These are phyloP conservation scores for Trichoderma erinaceum DNA, from an alignment of 495 filamentous ascomycete genomes.

Conservation along the genomic window DNA sequence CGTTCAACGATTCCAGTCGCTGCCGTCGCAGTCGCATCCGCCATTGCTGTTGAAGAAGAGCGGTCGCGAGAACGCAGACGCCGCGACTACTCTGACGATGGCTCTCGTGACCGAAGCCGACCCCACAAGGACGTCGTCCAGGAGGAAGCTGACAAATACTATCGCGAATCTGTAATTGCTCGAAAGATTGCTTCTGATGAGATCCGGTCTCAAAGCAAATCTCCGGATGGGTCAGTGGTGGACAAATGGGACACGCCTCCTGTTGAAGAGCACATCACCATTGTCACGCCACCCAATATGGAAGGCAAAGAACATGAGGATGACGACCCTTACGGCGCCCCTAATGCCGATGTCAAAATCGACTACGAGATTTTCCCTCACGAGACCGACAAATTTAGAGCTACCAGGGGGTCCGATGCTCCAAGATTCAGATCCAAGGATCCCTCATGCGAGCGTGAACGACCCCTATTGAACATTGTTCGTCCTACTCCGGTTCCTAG, in stretches of 20 bases:
- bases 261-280: conserved; percentile 30
- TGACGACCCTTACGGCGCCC: conserved; percentile 42
- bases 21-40: conserved; percentile 31
- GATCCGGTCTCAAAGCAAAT: conserved; percentile 39
- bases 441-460: conserved; percentile 42
- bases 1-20: conserved; percentile 32
- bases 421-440: conserved; percentile 37
- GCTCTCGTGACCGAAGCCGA: conserved; percentile 19
- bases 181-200: conserved; percentile 41
- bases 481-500: conserved; percentile 33
- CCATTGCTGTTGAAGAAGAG: conserved; percentile 32
- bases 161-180: conserved; percentile 44
- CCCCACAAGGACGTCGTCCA: conserved; percentile 36
- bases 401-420: conserved; percentile 17
- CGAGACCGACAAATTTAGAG: conserved; percentile 28
- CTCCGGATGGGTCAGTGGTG: conserved; percentile 41
- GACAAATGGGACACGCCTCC: conserved; percentile 41
- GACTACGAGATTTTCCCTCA: conserved; percentile 42
- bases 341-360: conserved; percentile 50
- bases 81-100: conserved; percentile 24
- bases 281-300: conserved; percentile 44
- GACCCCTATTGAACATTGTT: conserved; percentile 48
- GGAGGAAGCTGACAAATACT: conserved; percentile 45
- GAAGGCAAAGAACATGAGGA: conserved; percentile 39
- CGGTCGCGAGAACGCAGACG: conserved; percentile 19